phyloP scores from a whole-genome alignment of 176 grass and related monocot species.

The Dendrocalamus sinicus region DNA sequence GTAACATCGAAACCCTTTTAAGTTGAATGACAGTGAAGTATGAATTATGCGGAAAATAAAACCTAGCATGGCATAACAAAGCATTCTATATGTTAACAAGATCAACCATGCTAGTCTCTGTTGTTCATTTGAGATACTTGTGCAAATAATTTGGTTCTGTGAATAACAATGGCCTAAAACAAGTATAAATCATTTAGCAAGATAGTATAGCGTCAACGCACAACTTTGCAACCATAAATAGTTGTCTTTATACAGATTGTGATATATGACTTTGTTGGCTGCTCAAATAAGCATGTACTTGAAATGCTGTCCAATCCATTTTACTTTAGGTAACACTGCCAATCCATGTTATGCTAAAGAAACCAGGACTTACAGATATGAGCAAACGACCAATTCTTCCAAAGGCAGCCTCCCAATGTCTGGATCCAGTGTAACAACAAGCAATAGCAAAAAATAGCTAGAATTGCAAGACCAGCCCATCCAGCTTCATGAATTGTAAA shows the following conservation, averaged over 20 bases:
- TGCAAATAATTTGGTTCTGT: no score
- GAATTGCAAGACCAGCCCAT: constrained; percentile 71
- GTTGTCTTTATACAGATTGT: neutral
- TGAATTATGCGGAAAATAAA: no score
- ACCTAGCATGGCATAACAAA: no score
- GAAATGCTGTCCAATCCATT: neutral
- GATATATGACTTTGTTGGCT: neutral
- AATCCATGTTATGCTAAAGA: constrained; percentile 18
- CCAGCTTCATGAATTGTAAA: constrained; percentile 85
- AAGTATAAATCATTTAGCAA: neutral
- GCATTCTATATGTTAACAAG: no score
- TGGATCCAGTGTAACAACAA: constrained; percentile 90
- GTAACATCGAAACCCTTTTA: neutral
- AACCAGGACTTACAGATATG: constrained; percentile 66
- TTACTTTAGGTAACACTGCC: no score
- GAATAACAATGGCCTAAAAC: no score
- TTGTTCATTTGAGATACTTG: no score
- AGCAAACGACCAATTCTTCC: constrained; percentile 67
- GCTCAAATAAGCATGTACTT: neutral
- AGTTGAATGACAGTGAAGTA: no score
- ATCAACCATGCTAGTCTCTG: no score
- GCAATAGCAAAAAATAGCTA: constrained; percentile 61
- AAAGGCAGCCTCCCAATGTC: constrained; percentile 56
- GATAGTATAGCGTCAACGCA: neutral
- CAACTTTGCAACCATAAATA: constrained; percentile 1